Percentiles rank a stretch among this genome's conserved stretches.
Conservation (phyloP, 495 filamentous ascomycete genomes). For the Podospora pseudoanserina region DNA sequence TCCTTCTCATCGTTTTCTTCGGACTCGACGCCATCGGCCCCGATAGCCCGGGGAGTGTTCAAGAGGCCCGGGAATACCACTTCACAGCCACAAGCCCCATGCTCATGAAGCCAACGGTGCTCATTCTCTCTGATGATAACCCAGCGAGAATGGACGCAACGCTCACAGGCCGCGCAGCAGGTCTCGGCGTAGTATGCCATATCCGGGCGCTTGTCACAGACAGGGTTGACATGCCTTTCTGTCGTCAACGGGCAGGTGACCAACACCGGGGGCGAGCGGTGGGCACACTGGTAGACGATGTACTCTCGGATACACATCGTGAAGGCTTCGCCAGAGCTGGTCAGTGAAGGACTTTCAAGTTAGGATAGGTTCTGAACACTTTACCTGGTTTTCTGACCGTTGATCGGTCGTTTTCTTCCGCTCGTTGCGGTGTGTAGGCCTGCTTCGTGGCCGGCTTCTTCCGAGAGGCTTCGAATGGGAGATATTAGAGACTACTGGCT, state of each 20-base stretch:
- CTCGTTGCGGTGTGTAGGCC: no score
- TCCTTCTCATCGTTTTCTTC: not conserved
- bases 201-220: conserved; percentile 29
- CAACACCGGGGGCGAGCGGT: conserved; percentile 36
- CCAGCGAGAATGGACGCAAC: conserved; percentile 38
- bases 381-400: no score
- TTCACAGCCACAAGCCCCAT: conserved; percentile 40
- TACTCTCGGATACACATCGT: conserved; percentile 45
- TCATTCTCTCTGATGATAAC: conserved; percentile 41
- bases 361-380: no score
- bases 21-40: not conserved
- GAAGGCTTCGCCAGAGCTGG: not conserved
- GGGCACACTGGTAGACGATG: conserved; percentile 45
- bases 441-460: no score
- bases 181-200: conserved; percentile 29
- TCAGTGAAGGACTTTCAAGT: not conserved
- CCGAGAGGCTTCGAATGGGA: no score
- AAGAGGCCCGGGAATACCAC: conserved; percentile 37
- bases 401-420: no score
- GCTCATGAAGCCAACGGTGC: conserved; percentile 48
- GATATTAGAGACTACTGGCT: no score
- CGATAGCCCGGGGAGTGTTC: conserved; percentile 30
- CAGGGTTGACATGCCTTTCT: conserved; percentile 27
- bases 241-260: conserved; percentile 45
- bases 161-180: conserved; percentile 40